These are phyloP conservation scores for Starmerella bacillaris DNA, from an alignment of 805 yeast genomes.

Conservation along the genomic window DNA sequence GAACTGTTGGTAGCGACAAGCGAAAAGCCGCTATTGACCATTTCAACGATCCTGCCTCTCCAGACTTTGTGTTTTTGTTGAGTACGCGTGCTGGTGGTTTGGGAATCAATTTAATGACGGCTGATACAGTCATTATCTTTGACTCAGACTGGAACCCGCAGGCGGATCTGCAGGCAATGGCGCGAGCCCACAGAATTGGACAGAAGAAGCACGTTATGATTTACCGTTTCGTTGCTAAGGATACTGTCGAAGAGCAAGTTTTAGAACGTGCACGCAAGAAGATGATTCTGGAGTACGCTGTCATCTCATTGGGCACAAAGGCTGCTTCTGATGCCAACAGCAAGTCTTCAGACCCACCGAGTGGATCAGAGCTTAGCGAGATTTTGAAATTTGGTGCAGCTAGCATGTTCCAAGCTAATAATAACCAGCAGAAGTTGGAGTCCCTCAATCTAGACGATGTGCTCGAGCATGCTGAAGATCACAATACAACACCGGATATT, in stretches of 20 bases:
- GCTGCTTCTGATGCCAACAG: constrained; percentile 37
- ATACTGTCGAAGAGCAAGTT: constrained; percentile 94
- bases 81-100: constrained; percentile 98
- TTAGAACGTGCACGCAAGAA: constrained; percentile 91
- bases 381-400: constrained; percentile 97
- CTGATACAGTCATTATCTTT: constrained; percentile 93
- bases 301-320: constrained; percentile 89
- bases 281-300: constrained; percentile 96
- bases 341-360: constrained; percentile 38
- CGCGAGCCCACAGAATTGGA: constrained; percentile 98
- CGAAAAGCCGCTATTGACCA: constrained; percentile 92
- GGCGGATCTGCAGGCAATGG: constrained; percentile 98
- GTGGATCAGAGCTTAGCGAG: constrained; percentile 70
- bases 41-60: constrained; percentile 82
- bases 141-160: constrained; percentile 99
- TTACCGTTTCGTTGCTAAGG: constrained; percentile 91
- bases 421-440: constrained; percentile 88
- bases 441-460: constrained; percentile 91
- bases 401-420: constrained; percentile 88
- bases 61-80: constrained; percentile 74
- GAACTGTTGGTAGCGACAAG: constrained; percentile 87
- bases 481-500: constrained; percentile 82
- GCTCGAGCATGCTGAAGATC: constrained; percentile 91
- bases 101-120: constrained; percentile 97
- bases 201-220: constrained; percentile 97